Base-by-base conservation (phyloP, 2,329 filamentous ascomycete species). In the Botrytis tulipae region DNA sequence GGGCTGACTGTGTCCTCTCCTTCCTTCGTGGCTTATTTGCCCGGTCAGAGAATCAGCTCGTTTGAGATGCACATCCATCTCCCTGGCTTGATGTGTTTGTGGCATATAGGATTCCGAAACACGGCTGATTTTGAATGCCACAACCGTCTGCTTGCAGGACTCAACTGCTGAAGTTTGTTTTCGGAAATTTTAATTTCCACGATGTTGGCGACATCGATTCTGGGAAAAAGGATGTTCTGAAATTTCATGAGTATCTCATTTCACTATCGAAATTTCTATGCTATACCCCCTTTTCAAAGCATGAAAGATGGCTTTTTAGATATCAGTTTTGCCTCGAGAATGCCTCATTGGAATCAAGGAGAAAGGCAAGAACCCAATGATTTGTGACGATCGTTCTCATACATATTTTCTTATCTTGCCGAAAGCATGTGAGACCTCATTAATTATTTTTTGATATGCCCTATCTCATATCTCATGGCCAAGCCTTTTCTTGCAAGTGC, bases 351-450 rank as follows among this genome's bases (percentile, higher is more conserved):
- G 44, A 51, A 54, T 54, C 16, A 54, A 68, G 63, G 18, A 25
- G 16, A 68, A 40, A 29, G n/a, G 22, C 16, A 40, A 29, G 25
- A 20, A 16, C 2, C 29, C 20, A 40, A 32, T 63, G 25, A n/a
- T 29, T 42, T 68, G 48, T 54, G 35, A 37, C 48, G 25, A 22
- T n/a, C 37, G 51, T 32, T 32, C 42, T 32, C 35, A 32, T 32
- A 63, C 42, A 65, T 61, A 61, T 61, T 60, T 61, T 14, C 57
- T 67, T 42, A 42, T 68, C 48, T 29, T 42, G 35, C 66, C 35
- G 66, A 44, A 68, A 68, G 37, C 48, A 68, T 57, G 48, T 68
- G 66, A 68, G 66, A 68, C 66, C 18, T 57, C 18, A 68, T 57
- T 22, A 29, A n/a, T 22, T n/a, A 20, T 54, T 67, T 54, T 40